Evolutionary conservation across 2,329 filamentous ascomycete genomes (phyloP).

Genomic region (Trichoderma sp.): DNA sequence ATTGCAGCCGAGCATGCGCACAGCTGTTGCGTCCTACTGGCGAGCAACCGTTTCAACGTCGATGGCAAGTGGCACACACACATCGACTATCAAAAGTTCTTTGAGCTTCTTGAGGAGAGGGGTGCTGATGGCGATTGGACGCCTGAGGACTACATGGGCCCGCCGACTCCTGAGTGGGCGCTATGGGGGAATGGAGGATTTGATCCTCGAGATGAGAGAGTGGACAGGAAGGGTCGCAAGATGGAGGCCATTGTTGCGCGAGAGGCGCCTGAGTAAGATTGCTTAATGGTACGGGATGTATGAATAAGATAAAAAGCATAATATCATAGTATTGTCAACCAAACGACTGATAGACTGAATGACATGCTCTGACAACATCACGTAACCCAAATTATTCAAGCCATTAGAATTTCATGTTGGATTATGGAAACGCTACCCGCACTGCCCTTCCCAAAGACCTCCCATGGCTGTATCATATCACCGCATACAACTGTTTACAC

Average conservation of each 20-base stretch:
- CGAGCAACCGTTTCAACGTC: conserved; percentile 75
- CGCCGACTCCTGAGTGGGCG: conserved; percentile 88
- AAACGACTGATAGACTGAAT: not conserved
- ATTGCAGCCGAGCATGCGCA: conserved; percentile 95
- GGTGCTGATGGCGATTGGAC: conserved; percentile 68
- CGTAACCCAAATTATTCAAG: not conserved
- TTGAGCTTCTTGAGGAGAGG: conserved; percentile 74
- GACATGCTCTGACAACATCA: not conserved
- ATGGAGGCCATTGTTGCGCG: conserved; percentile 47
- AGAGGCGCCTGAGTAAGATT: conserved; percentile 30
- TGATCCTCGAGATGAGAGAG: conserved; percentile 83
- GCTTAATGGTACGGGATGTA: not conserved
- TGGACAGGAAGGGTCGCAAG: conserved; percentile 80
- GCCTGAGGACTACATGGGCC: conserved; percentile 88
- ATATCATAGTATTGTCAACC: not conserved
- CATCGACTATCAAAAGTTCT: conserved; percentile 90
- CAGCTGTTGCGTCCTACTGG: conserved; percentile 88
- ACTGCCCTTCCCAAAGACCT: conserved; percentile 35
- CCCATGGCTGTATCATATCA: conserved; percentile 34
- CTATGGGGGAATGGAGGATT: conserved; percentile 94
- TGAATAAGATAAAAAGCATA: not conserved
- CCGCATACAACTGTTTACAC: conserved; percentile 43
- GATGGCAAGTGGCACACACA: conserved; percentile 84
- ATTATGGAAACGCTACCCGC: conserved; percentile 35
- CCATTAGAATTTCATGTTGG: conserved; percentile 30